Evolutionary conservation across 805 yeast genomes (phyloP).

Genomic region (Ogataea thermomethanolica): DNA sequence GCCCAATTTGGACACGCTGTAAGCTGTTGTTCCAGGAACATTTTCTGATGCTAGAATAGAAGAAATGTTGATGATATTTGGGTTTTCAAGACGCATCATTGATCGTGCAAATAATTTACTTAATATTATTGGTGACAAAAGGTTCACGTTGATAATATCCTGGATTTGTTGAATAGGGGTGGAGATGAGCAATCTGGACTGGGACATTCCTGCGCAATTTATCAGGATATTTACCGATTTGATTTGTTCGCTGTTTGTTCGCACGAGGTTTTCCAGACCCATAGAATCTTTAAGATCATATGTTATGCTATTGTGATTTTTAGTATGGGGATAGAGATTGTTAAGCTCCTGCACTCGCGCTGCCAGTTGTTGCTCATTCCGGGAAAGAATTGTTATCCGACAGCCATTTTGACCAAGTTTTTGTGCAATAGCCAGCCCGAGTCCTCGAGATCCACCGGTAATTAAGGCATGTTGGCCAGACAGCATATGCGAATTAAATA

Average conservation of each 20-base stretch:
- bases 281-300: constrained; percentile 32
- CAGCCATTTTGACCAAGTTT: constrained; percentile 50
- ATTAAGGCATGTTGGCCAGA: constrained; percentile 40
- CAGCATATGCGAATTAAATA: constrained; percentile 1
- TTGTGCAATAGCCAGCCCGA: constrained; percentile 57
- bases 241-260: constrained; percentile 9
- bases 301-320: constrained; percentile 31
- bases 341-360: constrained; percentile 23
- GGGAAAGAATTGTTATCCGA: constrained; percentile 47
- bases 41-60: constrained; percentile 52
- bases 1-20: constrained; percentile 71
- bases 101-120: constrained; percentile 49
- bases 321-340: constrained; percentile 11
- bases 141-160: constrained; percentile 49
- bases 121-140: constrained; percentile 58
- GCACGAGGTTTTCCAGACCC: constrained; percentile 11
- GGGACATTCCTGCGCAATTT: constrained; percentile 68
- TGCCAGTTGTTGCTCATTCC: constrained; percentile 39
- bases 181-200: constrained; percentile 45
- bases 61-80: constrained; percentile 58
- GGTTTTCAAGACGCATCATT: constrained; percentile 40
- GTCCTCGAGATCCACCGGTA: constrained; percentile 71
- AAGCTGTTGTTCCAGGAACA: constrained; percentile 58
- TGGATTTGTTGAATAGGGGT: constrained; percentile 41
- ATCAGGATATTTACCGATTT: constrained; percentile 45